These are phyloP conservation scores for Hymenoscyphus linearis DNA, from an alignment of 2,329 filamentous ascomycete genomes.

Conservation along the genomic window DNA sequence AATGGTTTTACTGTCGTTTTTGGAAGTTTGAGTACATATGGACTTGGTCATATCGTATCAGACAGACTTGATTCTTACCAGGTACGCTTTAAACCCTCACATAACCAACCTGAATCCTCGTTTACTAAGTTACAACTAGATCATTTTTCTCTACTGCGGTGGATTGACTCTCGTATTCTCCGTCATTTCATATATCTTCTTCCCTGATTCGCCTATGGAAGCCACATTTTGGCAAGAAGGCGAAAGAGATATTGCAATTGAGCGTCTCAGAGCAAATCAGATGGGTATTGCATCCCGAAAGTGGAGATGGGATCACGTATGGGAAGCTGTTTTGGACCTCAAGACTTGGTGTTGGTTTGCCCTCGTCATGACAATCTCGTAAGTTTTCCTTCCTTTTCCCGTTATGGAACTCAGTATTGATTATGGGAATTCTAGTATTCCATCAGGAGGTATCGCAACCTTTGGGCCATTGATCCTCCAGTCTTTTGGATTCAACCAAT, in stretches of 20 bases:
- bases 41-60: constrained; percentile 50
- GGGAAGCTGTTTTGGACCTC: constrained; percentile 28
- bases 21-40: constrained; percentile 39
- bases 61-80: constrained; percentile 33
- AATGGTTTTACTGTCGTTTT: constrained; percentile 50
- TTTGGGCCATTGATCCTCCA: constrained; percentile 36
- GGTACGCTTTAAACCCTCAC: constrained; percentile 7
- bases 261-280: constrained; percentile 48
- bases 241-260: constrained; percentile 47
- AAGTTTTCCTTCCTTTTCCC: neutral
- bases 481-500: constrained; percentile 37
- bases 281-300: constrained; percentile 47
- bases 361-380: constrained; percentile 23
- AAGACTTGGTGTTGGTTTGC: constrained; percentile 34
- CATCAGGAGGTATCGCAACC: constrained; percentile 13
- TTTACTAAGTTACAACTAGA: constrained; percentile 13
- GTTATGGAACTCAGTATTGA: neutral
- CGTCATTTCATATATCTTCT: constrained; percentile 35
- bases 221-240: constrained; percentile 42
- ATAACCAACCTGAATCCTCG: neutral
- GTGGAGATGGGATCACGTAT: constrained; percentile 45
- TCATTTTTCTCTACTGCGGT: constrained; percentile 51
- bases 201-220: constrained; percentile 21
- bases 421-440: constrained; percentile 4
- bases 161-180: constrained; percentile 44